Base-by-base conservation (phyloP, 1,284 basidiomycete species). In the Tremellales sp. region DNA sequence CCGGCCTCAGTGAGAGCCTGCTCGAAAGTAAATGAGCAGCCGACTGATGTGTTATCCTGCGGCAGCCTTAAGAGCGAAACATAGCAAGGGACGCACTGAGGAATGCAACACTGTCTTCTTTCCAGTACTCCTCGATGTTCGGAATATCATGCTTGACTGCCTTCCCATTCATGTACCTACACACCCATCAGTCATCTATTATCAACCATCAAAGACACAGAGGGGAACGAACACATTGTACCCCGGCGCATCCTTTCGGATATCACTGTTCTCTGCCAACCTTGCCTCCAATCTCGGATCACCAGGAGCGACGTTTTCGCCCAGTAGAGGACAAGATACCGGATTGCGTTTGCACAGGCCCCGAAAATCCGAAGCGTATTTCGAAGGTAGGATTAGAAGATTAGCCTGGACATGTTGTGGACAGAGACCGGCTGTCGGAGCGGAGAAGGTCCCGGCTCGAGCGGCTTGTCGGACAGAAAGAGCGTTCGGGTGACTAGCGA, bases 11-110 rank as follows among this genome's bases (percentile, higher is more conserved):
- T 8, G 10, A 70, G 51, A 2, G 66, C 66, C 22, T 57, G 46
- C 33, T 71, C 68, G 40, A 70, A 71, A 6, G 62, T 58, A 52
- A 59, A 68, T 0, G 55, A 60, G 57, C 68, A 71, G 4, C 68
- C 68, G 51, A 71, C 57, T 49, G 52, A 48, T 2, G 23, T 26
- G 27, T 49, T 27, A 47, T 36, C 43, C 5, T 25, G 11, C 45
- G 49, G 33, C 8, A 31, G 29, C 8, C 29, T 31, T 31, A 15
- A 0, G 4, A 23, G 21, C 40, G 42, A 39, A 37, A 26, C 4
- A n/a, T n/a, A n/a, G n/a, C n/a, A n/a, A n/a, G 2, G 3, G 1
- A 58, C 61, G 36, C 42, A 60, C 61, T 65, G 6, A 65, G 49
- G 49, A 65, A 65, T 0, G 62, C 62, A 1, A 68, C 60, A 47